A percentile compares a stretch with the other conserved stretches of the same genome.
Conservation (phyloP, 2,329 filamentous ascomycete species). For the Botrytis aclada region DNA sequence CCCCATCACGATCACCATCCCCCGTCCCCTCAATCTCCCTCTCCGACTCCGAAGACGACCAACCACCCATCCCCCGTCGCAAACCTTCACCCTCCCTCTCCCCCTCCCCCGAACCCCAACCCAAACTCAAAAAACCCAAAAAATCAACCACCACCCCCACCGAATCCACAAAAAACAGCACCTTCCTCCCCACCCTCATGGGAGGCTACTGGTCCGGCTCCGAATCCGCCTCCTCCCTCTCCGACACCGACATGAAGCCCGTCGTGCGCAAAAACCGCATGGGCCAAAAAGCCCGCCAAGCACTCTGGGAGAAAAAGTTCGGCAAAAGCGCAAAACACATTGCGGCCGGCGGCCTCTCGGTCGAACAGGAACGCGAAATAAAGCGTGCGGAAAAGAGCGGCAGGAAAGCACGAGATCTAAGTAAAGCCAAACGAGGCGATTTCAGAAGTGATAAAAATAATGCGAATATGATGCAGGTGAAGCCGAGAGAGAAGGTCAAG, state of each 20-base stretch:
- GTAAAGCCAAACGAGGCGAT: slow-evolving; percentile 18
- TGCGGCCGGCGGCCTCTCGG: slow-evolving; percentile 25
- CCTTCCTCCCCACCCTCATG: slow-evolving; percentile 73
- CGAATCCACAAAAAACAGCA: slow-evolving; percentile 41
- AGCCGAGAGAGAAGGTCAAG: slow-evolving; percentile 36
- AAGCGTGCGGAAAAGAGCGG: slow-evolving; percentile 43
- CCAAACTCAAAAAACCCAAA: slow-evolving; percentile 26
- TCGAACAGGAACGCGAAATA: slow-evolving; percentile 13
- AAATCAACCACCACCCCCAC: slow-evolving; percentile 22
- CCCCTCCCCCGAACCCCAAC: slow-evolving; percentile 21
- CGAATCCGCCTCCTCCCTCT: slow-evolving; percentile 65
- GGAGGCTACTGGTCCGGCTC: slow-evolving; percentile 77
- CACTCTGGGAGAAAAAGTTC: slow-evolving; percentile 78
- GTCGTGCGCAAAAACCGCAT: slow-evolving; percentile 67
- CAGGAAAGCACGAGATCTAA: slow-evolving; percentile 5
- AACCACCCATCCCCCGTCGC: background rate
- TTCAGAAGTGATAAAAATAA: slow-evolving; percentile 18
- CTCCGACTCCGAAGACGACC: slow-evolving; percentile 18
- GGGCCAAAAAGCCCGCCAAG: slow-evolving; percentile 74
- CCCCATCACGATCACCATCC: slow-evolving; percentile 25
- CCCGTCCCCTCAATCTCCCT: slow-evolving; percentile 5
- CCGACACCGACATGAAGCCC: slow-evolving; percentile 52
- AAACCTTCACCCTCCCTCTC: slow-evolving; percentile 15
- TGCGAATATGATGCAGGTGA: slow-evolving; percentile 31
- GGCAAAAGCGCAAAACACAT: slow-evolving; percentile 57